Conservation (phyloP, 2,329 filamentous ascomycete species). For the Trichoderma sp. region DNA sequence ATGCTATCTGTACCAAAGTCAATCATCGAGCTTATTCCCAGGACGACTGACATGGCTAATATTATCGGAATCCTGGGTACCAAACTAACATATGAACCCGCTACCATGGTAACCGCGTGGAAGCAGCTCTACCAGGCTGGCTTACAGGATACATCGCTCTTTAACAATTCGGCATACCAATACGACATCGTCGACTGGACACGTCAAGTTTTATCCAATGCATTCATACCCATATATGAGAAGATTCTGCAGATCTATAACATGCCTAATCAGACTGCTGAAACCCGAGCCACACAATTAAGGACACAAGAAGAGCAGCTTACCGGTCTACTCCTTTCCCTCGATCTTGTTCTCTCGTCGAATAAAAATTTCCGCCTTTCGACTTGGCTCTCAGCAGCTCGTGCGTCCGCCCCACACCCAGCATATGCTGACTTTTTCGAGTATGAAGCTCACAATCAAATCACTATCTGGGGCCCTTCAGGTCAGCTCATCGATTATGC, state of each 20-base stretch:
- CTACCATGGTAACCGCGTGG: slow-evolving; percentile 39
- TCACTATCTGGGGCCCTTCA: slow-evolving; percentile 49
- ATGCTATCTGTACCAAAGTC: slow-evolving; percentile 41
- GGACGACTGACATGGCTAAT: slow-evolving; percentile 40
- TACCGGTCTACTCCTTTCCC: slow-evolving; percentile 31
- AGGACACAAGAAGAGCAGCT: slow-evolving; percentile 30
- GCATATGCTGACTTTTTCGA: slow-evolving; percentile 38
- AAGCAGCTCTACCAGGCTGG: slow-evolving; percentile 39
- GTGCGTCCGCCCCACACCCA: slow-evolving; percentile 27
- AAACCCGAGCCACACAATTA: not conserved
- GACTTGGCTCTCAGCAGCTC: slow-evolving; percentile 42
- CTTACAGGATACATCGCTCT: slow-evolving; percentile 33
- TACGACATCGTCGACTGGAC: slow-evolving; percentile 40
- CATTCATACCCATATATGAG: not conserved
- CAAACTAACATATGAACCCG: slow-evolving; percentile 20
- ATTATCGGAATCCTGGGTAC: not conserved
- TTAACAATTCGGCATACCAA: slow-evolving; percentile 41
- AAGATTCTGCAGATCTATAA: not conserved
- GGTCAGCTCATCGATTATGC: slow-evolving; percentile 51
- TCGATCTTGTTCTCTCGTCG: slow-evolving; percentile 44
- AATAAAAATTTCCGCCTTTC: slow-evolving; percentile 43
- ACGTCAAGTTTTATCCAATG: not conserved
- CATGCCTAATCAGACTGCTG: not conserved
- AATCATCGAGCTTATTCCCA: slow-evolving; percentile 46
- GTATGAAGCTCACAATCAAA: slow-evolving; percentile 48